Base-by-base conservation (phyloP, 805 yeast genomes). In the Saccharomyces paradoxus region DNA sequence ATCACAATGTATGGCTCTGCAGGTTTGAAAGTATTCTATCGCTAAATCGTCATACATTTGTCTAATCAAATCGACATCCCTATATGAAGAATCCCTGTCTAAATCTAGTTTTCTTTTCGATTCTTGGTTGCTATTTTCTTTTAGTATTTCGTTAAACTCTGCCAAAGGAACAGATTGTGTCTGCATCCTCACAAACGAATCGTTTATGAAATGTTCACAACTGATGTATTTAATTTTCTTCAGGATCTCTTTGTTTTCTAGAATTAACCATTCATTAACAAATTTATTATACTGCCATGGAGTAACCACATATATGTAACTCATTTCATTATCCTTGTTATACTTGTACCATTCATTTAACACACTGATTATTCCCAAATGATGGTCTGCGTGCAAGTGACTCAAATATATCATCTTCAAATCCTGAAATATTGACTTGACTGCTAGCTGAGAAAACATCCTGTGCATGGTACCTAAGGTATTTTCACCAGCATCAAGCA, bases 341-440 rank as follows among this genome's bases (percentile, higher is more conserved):
- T 67, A 62, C n/a, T 63, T 55, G 49, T 69, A 64, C 96, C 97
- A 91, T 58, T 81, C 82, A 41, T 76, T 74, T 28, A 94, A 74
- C 3, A 94, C 68, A 4, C 89, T 79, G 8, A 86, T 72, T 4
- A 87, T 75, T 0, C 99, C 99, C 46, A 94, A 72, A 69, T 92
- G 97, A 68, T 94, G 99, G 67, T 94, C 99, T 0, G 98, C 99
- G 70, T 94, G 99, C 62, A 92, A 74, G 74, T 94, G 99, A 61
- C 96, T 86, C 53, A 94, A 73, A 63, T 81, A 87, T 22, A 92
- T 73, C 53, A 88, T 55, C 31, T 78, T 73, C 55, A 91, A 70
- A 62, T 91, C 95, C 46, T 71, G 59, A 58, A 91, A 75, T 2
- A 86, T 69, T 24, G 65, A 63, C 1, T 63, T 62, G 1, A 74